Base-by-base conservation (phyloP, 805 yeast genomes). In the Barnettozyma salicaria region DNA sequence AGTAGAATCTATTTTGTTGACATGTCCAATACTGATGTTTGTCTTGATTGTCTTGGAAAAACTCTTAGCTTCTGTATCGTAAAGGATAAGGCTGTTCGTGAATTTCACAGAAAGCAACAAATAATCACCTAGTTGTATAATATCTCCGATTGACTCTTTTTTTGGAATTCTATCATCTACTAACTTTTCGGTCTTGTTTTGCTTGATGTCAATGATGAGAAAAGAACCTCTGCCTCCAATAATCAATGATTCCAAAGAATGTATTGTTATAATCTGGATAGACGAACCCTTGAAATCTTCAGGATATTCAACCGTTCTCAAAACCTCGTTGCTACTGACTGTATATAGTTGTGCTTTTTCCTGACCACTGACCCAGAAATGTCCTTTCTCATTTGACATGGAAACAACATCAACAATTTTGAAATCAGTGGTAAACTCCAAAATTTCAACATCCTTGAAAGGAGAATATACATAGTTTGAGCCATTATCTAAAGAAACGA, bases 321-420 rank as follows among this genome's bases (percentile, higher is more conserved):
- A 8, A n/a, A 8, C 12, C 14, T 21, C 22, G 7, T 46, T 44
- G 9, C 34, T 40, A 34, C 41, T 39, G n/a, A 54, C 28, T 12
- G 47, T 42, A 24, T 21, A 44, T 34, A 44, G 42, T 17, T 39
- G 19, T 37, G 47, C 26, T 49, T 50, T 39, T 30, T 50, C 10
- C 8, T 19, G 19, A 8, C 14, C 17, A 21, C 16, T 21, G 6
- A 27, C 14, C 27, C 31, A 25, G 11, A n/a, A 26, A 12, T 18
- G 7, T 13, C 35, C 35, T 10, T 24, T 9, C 7, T 24, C 18
- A 9, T n/a, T n/a, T 5, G 12, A 8, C 6, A 13, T 7, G 4
- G 24, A 16, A 10, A 16, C 6, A 4, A 34, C 16, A 4, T 17
- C 17, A 5, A 27, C 12, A 5, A 27, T 17, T 11, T 16, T 9